Percentiles rank a stretch among this genome's conserved stretches.
phyloP scores from a whole-genome alignment of 2,329 filamentous ascomycete genomes.

The Monilinia vaccinii-corymbosi region DNA sequence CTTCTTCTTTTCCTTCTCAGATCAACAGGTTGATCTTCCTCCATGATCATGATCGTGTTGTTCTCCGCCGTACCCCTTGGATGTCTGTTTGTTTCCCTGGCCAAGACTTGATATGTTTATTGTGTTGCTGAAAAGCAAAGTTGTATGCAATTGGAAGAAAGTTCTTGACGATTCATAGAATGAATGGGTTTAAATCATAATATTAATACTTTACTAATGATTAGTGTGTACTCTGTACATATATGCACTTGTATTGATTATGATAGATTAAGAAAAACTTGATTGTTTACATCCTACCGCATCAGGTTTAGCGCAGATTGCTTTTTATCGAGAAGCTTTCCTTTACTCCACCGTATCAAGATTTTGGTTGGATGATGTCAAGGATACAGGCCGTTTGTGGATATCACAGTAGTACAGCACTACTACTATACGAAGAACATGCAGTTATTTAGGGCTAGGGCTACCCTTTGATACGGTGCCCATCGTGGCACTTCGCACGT shows the following conservation, averaged over 20 bases:
- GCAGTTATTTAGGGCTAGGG: too few relatives aligned
- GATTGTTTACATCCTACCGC: slow-evolving; percentile 7
- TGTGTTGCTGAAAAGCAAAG: background rate
- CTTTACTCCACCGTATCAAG: background rate
- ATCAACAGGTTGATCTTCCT: slow-evolving; percentile 43
- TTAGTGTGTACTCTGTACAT: too few relatives aligned
- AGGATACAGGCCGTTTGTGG: background rate
- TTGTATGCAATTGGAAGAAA: background rate
- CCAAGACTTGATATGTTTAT: background rate
- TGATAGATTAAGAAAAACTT: background rate
- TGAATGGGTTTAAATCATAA: background rate
- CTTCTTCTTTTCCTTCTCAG: slow-evolving; percentile 44
- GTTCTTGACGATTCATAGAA: background rate
- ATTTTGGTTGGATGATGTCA: slow-evolving; percentile 8
- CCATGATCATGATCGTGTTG: slow-evolving; percentile 28
- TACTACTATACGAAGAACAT: too few relatives aligned
- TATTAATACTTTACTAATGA: too few relatives aligned
- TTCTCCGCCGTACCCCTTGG: slow-evolving; percentile 5
- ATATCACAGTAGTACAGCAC: too few relatives aligned
- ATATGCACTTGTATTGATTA: too few relatives aligned
- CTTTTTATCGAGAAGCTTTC: background rate
- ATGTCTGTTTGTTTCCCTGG: background rate
- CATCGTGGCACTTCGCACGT: too few relatives aligned
- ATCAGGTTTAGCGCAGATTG: background rate
- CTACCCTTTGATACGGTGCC: too few relatives aligned